Evolutionary conservation across 2,329 filamentous ascomycete genomes (phyloP).

Genomic region (Sporothrix variecibatus): DNA sequence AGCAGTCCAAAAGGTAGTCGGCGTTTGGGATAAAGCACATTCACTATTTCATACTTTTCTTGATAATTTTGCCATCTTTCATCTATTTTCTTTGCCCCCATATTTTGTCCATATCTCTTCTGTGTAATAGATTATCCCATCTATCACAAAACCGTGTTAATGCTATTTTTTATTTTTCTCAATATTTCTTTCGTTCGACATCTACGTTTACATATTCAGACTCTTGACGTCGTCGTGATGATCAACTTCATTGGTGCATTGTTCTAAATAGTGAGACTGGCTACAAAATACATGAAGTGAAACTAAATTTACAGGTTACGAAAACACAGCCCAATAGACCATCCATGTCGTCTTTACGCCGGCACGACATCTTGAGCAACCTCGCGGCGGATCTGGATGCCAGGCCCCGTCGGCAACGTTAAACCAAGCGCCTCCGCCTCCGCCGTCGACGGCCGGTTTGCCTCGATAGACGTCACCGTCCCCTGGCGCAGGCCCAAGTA

Average conservation of each 20-base stretch:
- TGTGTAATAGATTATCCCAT: neutral
- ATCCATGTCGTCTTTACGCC: neutral
- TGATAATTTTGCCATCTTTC: slow-evolving; percentile 6
- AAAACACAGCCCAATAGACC: neutral
- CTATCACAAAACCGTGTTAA: neutral
- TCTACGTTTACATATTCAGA: neutral
- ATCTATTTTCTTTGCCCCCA: neutral
- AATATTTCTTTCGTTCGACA: neutral
- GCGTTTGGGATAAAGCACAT: slow-evolving; percentile 17
- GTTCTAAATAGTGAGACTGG: neutral
- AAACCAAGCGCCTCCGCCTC: slow-evolving; percentile 20
- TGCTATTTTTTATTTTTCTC: neutral
- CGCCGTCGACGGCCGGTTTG: slow-evolving; percentile 23
- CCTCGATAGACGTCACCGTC: slow-evolving; percentile 26
- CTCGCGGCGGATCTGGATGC: slow-evolving; percentile 27
- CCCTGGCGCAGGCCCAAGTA: slow-evolving; percentile 25
- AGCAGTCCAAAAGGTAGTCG: neutral
- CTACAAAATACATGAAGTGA: neutral
- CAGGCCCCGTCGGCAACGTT: slow-evolving; percentile 13
- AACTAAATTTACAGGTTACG: neutral
- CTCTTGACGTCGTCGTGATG: neutral
- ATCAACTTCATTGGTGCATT: neutral
- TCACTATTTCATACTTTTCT: neutral
- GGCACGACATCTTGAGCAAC: slow-evolving; percentile 23
- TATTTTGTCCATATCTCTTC: neutral